Evolutionary conservation across 106 monocot species (phyloP), one percentile per base, ranked within the genome.

Genomic region (Dendrobium nobile): DNA sequence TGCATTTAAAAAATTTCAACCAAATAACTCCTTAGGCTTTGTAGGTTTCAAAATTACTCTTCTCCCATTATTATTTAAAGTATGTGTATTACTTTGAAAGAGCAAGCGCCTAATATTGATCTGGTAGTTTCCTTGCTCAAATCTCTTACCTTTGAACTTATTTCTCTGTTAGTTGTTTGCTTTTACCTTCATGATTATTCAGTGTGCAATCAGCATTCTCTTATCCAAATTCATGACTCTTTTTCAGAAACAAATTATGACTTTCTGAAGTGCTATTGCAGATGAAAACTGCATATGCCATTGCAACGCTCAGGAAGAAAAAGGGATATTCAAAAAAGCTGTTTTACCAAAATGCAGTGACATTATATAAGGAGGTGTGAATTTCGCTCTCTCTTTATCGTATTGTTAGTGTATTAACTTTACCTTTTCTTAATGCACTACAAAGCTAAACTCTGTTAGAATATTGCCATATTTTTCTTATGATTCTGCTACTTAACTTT

Each of bases 241-340:
- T 2, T 76, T 9, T 76, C 11, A 11, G 24, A 48, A 76, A 26
- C 27, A 41, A 22, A 48, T 76, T 9, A 44, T 75, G 75, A 76
- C 76, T 41, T 47, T 47, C 27, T 47, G 43, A 22, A 13, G n/a
- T 76, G 24, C 51, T 7, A 13, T 65, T 84, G 45, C 87, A 99
- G 95, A 84, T 99, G 82, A 95, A 95, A 80, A 99, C 87, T 82
- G 95, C 95, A 73, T 99, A 99, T 90, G 91, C 95, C 28, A 88
- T 99, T 84, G 84, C 86, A 40, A 91, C 83, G 79, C 55, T 99
- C 70, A 88, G 89, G 82, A 99, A 99, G 81, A 75, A 80, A 85
- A 85, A 86, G 68, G 95, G 95, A 70, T 95, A 91, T 87, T 91
- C 99, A 8, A 92, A 89, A 81, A 99, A 95, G 47, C 41, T 81